Evolutionary conservation across 2,329 filamentous ascomycete species (phyloP), one percentile per base, ranked within the genome.

Genomic region (Trichoderma sp.): DNA sequence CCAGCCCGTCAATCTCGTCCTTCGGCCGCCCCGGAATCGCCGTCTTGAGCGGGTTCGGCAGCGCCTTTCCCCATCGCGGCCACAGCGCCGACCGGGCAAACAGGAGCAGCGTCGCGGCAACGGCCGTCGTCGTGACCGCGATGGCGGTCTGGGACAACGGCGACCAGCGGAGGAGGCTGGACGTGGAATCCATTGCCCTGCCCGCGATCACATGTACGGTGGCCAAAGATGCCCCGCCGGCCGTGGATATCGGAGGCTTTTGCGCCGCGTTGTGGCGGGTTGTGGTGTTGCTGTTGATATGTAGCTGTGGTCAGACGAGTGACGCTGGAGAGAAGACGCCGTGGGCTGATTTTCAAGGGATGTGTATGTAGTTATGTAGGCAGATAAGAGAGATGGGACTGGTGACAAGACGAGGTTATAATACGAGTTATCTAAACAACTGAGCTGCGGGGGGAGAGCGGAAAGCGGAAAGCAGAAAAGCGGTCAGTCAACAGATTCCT

Each of bases 31-130:
- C 70, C 12, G 78, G 78, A 4, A 82, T 70, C 48, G 78, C 75
- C 22, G 81, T 81, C 67, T 76, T 80, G 37, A 84, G 78, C 35
- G 84, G 84, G 37, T 80, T 84, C 12, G 74, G 78, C 63, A 86
- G 78, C 35, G 83, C 73, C 66, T 75, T 77, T 60, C 76, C 77
- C 50, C 75, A 75, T 34, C 72, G 71, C 35, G 83, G 82, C 76
- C 80, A 83, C 13, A 84, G 77, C 29, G 75, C 67, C n/a, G 73
- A 67, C 17, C 73, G 75, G 53, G 74, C 76, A 64, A 78, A 58
- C 27, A 77, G 75, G 19, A 83, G 74, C 45, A 83, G 70, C 15
- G 78, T 74, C 48, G 82, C 71, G 8, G 79, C 76, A n/a, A 80
- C 71, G 39, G 80, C 78, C 0, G 82, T 81, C 2, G 79, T 80